Base-by-base conservation (phyloP, 306 rosid genomes). In the Vigna mungo region DNA sequence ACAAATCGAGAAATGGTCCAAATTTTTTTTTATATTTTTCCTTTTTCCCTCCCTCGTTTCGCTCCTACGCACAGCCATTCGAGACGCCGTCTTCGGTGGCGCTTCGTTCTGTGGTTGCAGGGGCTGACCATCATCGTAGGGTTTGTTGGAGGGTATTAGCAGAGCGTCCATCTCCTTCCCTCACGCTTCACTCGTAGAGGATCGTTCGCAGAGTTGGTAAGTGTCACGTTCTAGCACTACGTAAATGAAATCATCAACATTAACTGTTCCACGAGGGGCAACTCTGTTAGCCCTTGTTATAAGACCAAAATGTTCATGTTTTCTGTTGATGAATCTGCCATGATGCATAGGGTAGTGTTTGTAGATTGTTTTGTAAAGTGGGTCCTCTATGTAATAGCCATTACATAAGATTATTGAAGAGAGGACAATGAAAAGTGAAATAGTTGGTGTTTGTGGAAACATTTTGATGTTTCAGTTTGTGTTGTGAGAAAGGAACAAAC, bases 211-310 rank as follows among this genome's bases (percentile, higher is more conserved):
- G 21, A 20, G 21, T 20, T 20, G 21, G 21, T 20, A 20, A 20
- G 21, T 20, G 21, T 20, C 21, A 0, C 21, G 21, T 20, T 20
- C 21, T 20, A 20, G 21, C 21, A 20, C 21, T 20, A 20, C 21
- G 21, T 20, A 20, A 20, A 20, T 20, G 77, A 62, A 93, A n/a
- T 80, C 78, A 82, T 88, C 89, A 64, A 93, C 96, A 85, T 46
- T 87, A 41, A 88, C 59, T 10, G 71, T 23, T 51, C 74, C 77
- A 4, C 55, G 12, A n/a, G 78, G 72, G 44, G 34, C 13, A 11
- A 83, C 66, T 32, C 27, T 34, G 25, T 66, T 47, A 21, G 75
- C 27, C 78, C 83, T 76, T 59, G 73, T 39, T 59, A 41, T 80
- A 20, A 51, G 59, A 34, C 80, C 85, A 82, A 70, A 85, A 20